phyloP scores from a whole-genome alignment of 495 filamentous ascomycete genomes.

The Gamarada debralockiae region DNA sequence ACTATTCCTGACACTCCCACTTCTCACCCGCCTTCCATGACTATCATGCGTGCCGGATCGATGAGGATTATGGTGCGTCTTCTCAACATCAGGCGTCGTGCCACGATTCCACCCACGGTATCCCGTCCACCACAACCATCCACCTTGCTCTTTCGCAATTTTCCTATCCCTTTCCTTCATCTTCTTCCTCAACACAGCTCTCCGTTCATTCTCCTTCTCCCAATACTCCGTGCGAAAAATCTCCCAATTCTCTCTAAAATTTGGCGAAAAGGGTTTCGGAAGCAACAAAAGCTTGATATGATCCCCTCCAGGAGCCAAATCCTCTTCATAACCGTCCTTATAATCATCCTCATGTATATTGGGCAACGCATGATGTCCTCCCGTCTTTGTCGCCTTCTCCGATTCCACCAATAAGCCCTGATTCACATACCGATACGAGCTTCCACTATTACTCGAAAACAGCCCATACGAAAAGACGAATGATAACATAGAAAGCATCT shows the following conservation, averaged over 20 bases:
- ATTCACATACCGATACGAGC: conserved; percentile 66
- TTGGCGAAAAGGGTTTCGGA: conserved; percentile 90
- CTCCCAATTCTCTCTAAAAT: conserved; percentile 98
- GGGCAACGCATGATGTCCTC: conserved; percentile 19
- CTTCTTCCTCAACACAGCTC: conserved; percentile 65
- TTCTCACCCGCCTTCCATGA: conserved; percentile 40
- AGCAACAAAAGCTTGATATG: conserved; percentile 86
- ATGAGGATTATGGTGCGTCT: conserved; percentile 29
- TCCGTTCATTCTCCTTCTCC: conserved; percentile 93
- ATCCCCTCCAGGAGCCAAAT: conserved; percentile 83
- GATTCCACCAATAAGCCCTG: conserved; percentile 45
- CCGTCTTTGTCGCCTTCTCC: conserved; percentile 33
- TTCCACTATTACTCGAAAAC: conserved; percentile 58
- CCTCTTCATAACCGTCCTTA: conserved; percentile 64
- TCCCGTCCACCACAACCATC: conserved; percentile 78
- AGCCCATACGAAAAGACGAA: conserved; percentile 74
- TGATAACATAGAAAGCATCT: conserved; percentile 62
- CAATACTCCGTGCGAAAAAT: conserved; percentile 89
- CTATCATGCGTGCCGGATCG: conserved; percentile 12
- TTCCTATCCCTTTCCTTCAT: conserved; percentile 61
- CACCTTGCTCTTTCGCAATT: conserved; percentile 61
- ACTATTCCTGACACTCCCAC: conserved; percentile 42
- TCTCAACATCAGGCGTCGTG: conserved; percentile 28
- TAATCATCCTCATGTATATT: conserved; percentile 26
- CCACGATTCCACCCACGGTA: conserved; percentile 55